Evolutionary conservation across 2,329 filamentous ascomycete genomes (phyloP), one percentile per base, ranked within the genome.

Genomic region (Diaporthe humulicola): DNA sequence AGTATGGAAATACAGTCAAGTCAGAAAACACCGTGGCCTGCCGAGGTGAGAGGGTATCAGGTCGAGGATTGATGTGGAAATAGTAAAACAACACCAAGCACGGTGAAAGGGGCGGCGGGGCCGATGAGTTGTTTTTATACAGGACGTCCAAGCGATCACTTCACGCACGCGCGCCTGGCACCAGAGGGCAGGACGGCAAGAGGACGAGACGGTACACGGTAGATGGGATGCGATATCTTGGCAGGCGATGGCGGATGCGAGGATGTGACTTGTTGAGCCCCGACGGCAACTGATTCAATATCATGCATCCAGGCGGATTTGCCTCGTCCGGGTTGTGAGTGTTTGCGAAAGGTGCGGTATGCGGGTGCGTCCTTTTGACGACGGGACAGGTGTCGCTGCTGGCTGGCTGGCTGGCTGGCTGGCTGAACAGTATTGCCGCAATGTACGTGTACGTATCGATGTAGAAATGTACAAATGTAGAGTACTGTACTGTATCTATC

Each of bases 221-320:
- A 64, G 60, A n/a, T n/a, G 25, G 22, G 30, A 22, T 52, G 61
- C 61, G 42, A 66, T 66, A 36, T 67, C 61, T 67, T 52, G 61
- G 61, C 61, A 67, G 61, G 45, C 45, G 61, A 67, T n/a, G 61
- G 45, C 61, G 61, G 45, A 36, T 67, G 64, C 64, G 64, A 67
- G 64, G 64, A 67, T 52, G 45, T 67, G 64, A 67, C 64, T 67
- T 67, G 64, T 67, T 67, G 64, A 28, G 64, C 64, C 45, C 64
- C 45, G 64, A 52, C 64, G 64, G 64, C 64, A 67, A 67, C 64
- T 67, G 64, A 67, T 67, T 67, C 64, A 67, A 67, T 67, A 67
- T 67, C 64, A 67, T 67, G 64, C 64, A 67, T 28, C 30, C 64
- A 28, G 40, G 40, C 30, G 45, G 10, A 12, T n/a, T 67, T 67